Conservation (phyloP, 2,329 filamentous ascomycete species). For the Pseudomassariella vexata region DNA sequence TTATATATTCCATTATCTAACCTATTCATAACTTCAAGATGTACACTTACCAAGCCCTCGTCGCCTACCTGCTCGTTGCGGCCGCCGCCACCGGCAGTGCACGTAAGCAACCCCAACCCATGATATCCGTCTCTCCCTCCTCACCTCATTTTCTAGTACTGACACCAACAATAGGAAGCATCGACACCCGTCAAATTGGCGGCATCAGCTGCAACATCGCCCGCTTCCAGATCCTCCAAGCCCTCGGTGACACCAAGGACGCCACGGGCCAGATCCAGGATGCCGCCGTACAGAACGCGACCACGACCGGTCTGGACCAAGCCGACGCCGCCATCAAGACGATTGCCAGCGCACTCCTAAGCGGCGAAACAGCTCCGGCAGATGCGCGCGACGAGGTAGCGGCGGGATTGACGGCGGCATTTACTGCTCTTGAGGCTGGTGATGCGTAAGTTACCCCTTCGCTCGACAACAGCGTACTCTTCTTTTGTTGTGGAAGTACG, state of each 20-base stretch:
- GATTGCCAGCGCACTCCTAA: constrained; percentile 6
- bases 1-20: neutral
- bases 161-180: constrained; percentile 1
- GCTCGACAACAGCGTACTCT: too few species aligned
- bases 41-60: constrained; percentile 4
- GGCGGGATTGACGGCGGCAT: constrained; percentile 7
- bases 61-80: constrained; percentile 4
- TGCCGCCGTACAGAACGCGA: constrained; percentile 5
- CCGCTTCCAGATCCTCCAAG: constrained; percentile 8
- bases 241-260: constrained; percentile 7
- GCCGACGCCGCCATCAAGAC: constrained; percentile 6
- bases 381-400: constrained; percentile 6
- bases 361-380: constrained; percentile 6
- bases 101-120: constrained; percentile 3
- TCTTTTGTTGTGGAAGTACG: neutral
- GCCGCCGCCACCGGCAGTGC: constrained; percentile 5
- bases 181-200: constrained; percentile 2
- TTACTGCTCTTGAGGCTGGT: constrained; percentile 6
- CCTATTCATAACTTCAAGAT: constrained; percentile 7
- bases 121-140: neutral
- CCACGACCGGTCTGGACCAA: constrained; percentile 7
- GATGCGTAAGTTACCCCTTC: constrained; percentile 8
- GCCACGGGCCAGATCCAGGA: constrained; percentile 9
- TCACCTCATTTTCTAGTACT: neutral
- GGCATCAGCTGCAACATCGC: constrained; percentile 6